These are phyloP conservation scores for Phialemonium atrogriseum DNA, from an alignment of 2,329 filamentous ascomycete species.

Conservation along the genomic window DNA sequence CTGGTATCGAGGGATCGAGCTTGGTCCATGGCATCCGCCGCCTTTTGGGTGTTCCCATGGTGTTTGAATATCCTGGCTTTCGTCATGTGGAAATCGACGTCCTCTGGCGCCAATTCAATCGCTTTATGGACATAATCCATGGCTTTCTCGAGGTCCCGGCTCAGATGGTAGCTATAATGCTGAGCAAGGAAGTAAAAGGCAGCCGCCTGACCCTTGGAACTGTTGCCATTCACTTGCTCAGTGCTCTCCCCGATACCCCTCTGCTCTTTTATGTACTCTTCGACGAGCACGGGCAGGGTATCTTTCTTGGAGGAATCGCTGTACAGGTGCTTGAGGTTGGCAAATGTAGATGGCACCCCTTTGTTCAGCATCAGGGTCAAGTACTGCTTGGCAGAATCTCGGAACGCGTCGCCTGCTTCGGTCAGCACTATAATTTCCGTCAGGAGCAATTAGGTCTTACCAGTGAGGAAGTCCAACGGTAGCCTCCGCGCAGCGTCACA, in stretches of 20 bases:
- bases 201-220: conserved; percentile 61
- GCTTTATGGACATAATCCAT: conserved; percentile 76
- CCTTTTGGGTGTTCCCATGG: conserved; percentile 67
- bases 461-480: conserved; percentile 80
- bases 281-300: conserved; percentile 65
- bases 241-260: conserved; percentile 34
- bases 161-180: conserved; percentile 90
- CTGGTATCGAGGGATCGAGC: conserved; percentile 79
- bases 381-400: conserved; percentile 68
- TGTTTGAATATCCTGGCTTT: conserved; percentile 95
- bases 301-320: conserved; percentile 67
- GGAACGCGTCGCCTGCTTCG: conserved; percentile 64
- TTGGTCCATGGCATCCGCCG: conserved; percentile 79
- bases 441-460: conserved; percentile 28
- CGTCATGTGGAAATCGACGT: conserved; percentile 89
- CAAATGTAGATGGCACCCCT: conserved; percentile 92
- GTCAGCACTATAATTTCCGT: conserved; percentile 10
- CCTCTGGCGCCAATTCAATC: conserved; percentile 68
- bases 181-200: conserved; percentile 91
- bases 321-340: conserved; percentile 93
- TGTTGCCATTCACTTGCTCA: conserved; percentile 32
- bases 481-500: conserved; percentile 79
- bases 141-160: conserved; percentile 76
- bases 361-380: conserved; percentile 79
- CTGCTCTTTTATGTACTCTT: conserved; percentile 64